Percentiles rank a stretch among this genome's conserved stretches.
Conservation (phyloP, 768 basidiomycete genomes). For the Aureoboletus auriporus region DNA sequence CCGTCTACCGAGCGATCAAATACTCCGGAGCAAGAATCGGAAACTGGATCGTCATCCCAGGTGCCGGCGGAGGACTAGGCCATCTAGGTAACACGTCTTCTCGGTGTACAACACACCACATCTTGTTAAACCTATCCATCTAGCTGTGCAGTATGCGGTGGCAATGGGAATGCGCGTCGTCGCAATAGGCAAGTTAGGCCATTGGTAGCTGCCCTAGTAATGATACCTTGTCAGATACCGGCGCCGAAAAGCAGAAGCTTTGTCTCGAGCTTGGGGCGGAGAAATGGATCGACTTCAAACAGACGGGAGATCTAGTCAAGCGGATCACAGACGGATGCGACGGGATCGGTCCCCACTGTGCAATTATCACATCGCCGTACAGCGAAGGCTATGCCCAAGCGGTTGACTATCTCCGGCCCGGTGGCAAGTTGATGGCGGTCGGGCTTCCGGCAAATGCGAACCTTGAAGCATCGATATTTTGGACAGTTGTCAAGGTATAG, state of each 20-base stretch:
- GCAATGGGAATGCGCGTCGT: conserved; percentile 77
- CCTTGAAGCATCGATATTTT: conserved; percentile 64
- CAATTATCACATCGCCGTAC: conserved; percentile 56
- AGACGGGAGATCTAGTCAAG: conserved; percentile 58
- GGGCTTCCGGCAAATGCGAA: conserved; percentile 64
- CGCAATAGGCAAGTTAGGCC: conserved; percentile 48
- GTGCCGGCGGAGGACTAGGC: conserved; percentile 80
- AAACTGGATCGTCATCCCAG: conserved; percentile 74
- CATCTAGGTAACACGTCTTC: conserved; percentile 52
- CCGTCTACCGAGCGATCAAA: conserved; percentile 85
- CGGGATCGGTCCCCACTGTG: conserved; percentile 71
- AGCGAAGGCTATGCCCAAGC: conserved; percentile 48
- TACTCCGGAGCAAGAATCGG: conserved; percentile 59
- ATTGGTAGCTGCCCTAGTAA: too few relatives aligned
- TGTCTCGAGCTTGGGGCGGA: conserved; percentile 64
- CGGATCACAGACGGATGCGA: conserved; percentile 61
- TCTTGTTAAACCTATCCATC: not conserved
- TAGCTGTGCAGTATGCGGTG: conserved; percentile 76
- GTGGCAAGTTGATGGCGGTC: conserved; percentile 74
- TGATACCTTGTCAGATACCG: conserved; percentile 48
- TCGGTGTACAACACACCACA: accelerated
- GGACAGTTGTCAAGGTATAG: conserved; percentile 58
- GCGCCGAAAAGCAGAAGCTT: conserved; percentile 65
- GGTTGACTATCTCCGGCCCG: conserved; percentile 69
- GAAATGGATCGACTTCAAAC: conserved; percentile 74